Evolutionary conservation across 2,329 filamentous ascomycete genomes (phyloP).

Genomic region (Aspergillus cejpii): DNA sequence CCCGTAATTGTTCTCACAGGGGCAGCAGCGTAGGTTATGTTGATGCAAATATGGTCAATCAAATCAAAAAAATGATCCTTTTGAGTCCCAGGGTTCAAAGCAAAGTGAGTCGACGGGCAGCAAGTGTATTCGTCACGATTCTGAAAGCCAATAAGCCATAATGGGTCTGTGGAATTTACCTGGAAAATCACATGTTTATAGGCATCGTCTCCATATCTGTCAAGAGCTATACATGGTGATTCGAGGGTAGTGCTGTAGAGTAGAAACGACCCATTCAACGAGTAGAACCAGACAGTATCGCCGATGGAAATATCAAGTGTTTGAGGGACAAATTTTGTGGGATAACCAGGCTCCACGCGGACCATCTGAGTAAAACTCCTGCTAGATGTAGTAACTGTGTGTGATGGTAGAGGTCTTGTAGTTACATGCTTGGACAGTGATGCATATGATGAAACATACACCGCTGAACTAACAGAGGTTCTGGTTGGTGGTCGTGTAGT

Average conservation of each 20-base stretch:
- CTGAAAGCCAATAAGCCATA: neutral
- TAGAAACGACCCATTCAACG: neutral
- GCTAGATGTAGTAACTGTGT: neutral
- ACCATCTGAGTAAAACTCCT: constrained; percentile 1
- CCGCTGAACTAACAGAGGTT: neutral
- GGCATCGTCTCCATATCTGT: neutral
- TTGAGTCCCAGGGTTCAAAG: constrained; percentile 1
- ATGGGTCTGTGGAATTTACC: neutral
- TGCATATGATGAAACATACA: neutral
- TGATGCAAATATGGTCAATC: neutral
- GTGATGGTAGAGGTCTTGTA: neutral
- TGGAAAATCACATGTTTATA: neutral
- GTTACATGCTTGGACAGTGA: neutral
- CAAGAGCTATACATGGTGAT: neutral
- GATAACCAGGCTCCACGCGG: neutral
- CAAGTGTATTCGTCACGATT: neutral
- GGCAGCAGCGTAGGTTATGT: neutral
- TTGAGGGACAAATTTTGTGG: neutral
- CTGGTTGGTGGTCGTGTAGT: neutral
- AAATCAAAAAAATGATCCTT: neutral
- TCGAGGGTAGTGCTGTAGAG: neutral
- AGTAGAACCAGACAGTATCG: constrained; percentile 2
- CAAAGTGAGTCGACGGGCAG: constrained; percentile 1
- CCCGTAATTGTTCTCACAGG: too few species aligned
- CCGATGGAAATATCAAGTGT: neutral